Evolutionary conservation across 129 eudicot species (phyloP).

Genomic region (carrot (Daucus carota)): DH1_v3.0 NC_030388.2:10743501-10744000

Average conservation of each 20-base stretch:
- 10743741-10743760: not conserved
- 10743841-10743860: not conserved
- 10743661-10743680: not conserved
- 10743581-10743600: not conserved
- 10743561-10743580: not conserved
- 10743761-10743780: too few species aligned
- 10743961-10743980: slow-evolving; percentile 54
- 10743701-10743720: too few species aligned
- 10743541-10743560: not conserved
- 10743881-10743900: not conserved
- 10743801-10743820: not conserved
- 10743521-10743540: not conserved
- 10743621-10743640: not conserved
- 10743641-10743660: not conserved
- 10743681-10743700: too few species aligned
- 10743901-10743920: slow-evolving; percentile 32
- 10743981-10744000: not conserved
- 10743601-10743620: not conserved
- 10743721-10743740: not conserved
- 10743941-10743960: slow-evolving; percentile 65
- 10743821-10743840: not conserved
- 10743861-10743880: not conserved
- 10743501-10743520: not conserved
- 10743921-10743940: slow-evolving; percentile 49
- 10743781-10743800: not conserved